A percentile compares a stretch with the other conserved stretches of the same genome.
Conservation (phyloP, 495 filamentous ascomycete species). For the Penicillium angulare region DNA sequence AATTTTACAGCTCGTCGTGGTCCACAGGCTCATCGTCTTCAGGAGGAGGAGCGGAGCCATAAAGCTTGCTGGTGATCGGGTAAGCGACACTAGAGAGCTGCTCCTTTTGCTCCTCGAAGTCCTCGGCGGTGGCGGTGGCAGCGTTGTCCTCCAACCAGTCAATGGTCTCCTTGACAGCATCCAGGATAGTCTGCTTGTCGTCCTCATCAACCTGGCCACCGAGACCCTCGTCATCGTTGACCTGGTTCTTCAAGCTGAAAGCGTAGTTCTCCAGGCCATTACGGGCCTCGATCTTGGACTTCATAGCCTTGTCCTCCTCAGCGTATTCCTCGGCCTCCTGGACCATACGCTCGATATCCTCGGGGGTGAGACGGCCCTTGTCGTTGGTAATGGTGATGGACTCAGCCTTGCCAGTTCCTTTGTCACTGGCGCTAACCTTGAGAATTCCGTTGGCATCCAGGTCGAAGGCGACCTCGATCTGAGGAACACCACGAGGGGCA, state of each 20-base stretch:
- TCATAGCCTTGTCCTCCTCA: slow-evolving; percentile 97
- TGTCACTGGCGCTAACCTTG: slow-evolving; percentile 95
- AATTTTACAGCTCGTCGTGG: slow-evolving; percentile 89
- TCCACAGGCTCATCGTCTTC: slow-evolving; percentile 65
- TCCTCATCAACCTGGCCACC: slow-evolving; percentile 98
- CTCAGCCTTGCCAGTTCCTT: slow-evolving; percentile 98
- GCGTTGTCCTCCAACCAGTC: slow-evolving; percentile 97
- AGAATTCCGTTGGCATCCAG: slow-evolving; percentile 99
- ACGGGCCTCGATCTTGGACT: slow-evolving; percentile 89
- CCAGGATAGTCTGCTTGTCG: slow-evolving; percentile 96
- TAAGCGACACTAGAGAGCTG: slow-evolving; percentile 95
- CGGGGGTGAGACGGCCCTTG: slow-evolving; percentile 96
- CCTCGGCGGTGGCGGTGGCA: slow-evolving; percentile 78
- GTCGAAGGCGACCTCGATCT: slow-evolving; percentile 99
- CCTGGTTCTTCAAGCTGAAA: slow-evolving; percentile 98
- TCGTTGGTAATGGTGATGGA: slow-evolving; percentile 99
- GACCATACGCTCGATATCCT: slow-evolving; percentile 99
- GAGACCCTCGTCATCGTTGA: slow-evolving; percentile 93
- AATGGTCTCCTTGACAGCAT: slow-evolving; percentile 94
- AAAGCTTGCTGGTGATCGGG: slow-evolving; percentile 98
- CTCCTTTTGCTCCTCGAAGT: slow-evolving; percentile 99
- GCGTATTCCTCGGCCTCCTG: slow-evolving; percentile 96
- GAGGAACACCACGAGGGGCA: slow-evolving; percentile 96
- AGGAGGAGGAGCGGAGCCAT: slow-evolving; percentile 60
- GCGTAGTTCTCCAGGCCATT: slow-evolving; percentile 97